Percentiles rank a stretch among this genome's conserved stretches.
phyloP scores from a whole-genome alignment of 2,329 filamentous ascomycete species.

The Orbilia javanica region DNA sequence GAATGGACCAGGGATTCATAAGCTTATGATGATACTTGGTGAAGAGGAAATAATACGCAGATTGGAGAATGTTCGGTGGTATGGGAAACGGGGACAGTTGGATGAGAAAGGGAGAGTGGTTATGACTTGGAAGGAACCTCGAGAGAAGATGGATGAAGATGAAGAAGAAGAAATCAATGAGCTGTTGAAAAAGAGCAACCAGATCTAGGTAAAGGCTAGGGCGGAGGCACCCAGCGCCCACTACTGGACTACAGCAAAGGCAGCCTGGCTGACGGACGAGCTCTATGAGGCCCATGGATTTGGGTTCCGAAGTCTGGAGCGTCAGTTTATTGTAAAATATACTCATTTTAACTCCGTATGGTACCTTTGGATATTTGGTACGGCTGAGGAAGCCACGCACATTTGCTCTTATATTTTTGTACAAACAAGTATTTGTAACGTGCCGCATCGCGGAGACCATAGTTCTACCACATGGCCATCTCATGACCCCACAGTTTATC shows the following conservation, averaged over 20 bases:
- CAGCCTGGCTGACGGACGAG: no score
- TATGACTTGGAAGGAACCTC: slow-evolving; percentile 53
- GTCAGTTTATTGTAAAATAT: slow-evolving; percentile 2
- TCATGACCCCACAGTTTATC: not conserved
- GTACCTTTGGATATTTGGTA: not conserved
- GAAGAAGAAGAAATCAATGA: slow-evolving; percentile 39
- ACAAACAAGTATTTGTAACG: not conserved
- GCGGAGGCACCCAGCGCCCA: no score
- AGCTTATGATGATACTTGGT: slow-evolving; percentile 50
- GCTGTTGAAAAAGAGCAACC: slow-evolving; percentile 24
- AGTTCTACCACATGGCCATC: not conserved
- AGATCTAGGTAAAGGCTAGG: slow-evolving; percentile 8
- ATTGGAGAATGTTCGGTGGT: slow-evolving; percentile 44
- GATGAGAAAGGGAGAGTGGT: slow-evolving; percentile 54
- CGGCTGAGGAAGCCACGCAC: not conserved
- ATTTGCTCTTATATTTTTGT: not conserved
- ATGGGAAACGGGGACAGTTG: slow-evolving; percentile 34
- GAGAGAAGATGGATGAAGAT: slow-evolving; percentile 9
- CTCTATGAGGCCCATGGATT: no score
- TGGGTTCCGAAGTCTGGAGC: no score
- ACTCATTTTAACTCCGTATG: slow-evolving; percentile 9
- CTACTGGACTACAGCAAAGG: no score
- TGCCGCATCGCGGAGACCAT: not conserved
- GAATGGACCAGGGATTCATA: slow-evolving; percentile 46
- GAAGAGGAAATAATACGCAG: slow-evolving; percentile 39